Conservation (phyloP, 1,284 basidiomycete species). For the Schizopora paradoxa region DNA sequence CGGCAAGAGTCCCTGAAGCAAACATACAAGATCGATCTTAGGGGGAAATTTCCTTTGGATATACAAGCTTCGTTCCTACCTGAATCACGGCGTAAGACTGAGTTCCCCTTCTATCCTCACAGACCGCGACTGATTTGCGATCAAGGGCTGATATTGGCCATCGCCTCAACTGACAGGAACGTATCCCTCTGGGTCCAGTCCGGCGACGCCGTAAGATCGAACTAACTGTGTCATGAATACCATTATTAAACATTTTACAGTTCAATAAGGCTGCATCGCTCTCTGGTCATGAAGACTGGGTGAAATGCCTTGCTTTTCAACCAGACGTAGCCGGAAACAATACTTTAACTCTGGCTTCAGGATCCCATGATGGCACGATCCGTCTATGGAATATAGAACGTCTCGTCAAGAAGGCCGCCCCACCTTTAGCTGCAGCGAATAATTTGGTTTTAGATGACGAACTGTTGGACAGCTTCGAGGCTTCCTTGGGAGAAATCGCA, state of each 20-base stretch:
- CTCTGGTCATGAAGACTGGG: conserved; percentile 93
- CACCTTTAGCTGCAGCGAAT: too few relatives aligned
- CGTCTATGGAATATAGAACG: conserved; percentile 79
- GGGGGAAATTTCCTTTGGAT: conserved; percentile 73
- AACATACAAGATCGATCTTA: conserved; percentile 57
- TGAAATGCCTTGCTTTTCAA: conserved; percentile 73
- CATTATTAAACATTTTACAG: conserved; percentile 30
- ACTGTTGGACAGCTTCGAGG: conserved; percentile 83
- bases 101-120: conserved; percentile 15
- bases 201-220: conserved; percentile 41
- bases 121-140: not conserved
- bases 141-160: conserved; percentile 67
- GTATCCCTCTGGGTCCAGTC: conserved; percentile 74
- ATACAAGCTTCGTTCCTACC: conserved; percentile 64
- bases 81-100: conserved; percentile 59
- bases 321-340: conserved; percentile 28
- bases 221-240: not conserved
- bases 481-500: conserved; percentile 62
- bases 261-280: conserved; percentile 58
- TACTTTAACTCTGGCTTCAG: conserved; percentile 71
- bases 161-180: conserved; percentile 70
- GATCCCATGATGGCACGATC: conserved; percentile 89
- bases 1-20: conserved; percentile 41
- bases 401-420: conserved; percentile 25
- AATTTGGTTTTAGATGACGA: conserved; percentile 58